phyloP scores from a whole-genome alignment of 1,284 basidiomycete genomes.

The Exobasidium rhododendri region DNA sequence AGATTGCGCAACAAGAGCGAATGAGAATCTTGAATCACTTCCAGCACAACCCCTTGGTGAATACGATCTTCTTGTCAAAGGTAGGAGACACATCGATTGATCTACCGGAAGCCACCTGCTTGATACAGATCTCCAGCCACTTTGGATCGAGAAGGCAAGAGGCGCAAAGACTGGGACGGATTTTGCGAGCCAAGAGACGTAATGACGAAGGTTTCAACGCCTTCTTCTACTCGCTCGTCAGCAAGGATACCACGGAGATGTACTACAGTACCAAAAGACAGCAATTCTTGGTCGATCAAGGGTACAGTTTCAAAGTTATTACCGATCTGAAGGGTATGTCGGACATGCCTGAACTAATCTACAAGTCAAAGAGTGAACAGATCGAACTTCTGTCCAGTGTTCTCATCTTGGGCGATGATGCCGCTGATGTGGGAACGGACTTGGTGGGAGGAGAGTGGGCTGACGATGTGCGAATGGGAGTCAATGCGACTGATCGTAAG shows the following conservation, averaged over 20 bases:
- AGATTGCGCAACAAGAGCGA: conserved; percentile 89
- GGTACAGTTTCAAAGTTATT: conserved; percentile 98
- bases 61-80: conserved; percentile 98
- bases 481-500: conserved; percentile 12
- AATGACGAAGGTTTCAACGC: conserved; percentile 99
- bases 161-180: conserved; percentile 88
- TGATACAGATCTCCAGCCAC: conserved; percentile 99
- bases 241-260: conserved; percentile 99
- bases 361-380: conserved; percentile 84
- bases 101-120: conserved; percentile 95
- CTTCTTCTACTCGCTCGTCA: conserved; percentile 98
- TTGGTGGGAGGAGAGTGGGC: conserved; percentile 60
- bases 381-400: conserved; percentile 89
- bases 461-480: conserved; percentile 26
- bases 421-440: conserved; percentile 82
- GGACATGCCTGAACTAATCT: conserved; percentile 81
- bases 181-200: conserved; percentile 90
- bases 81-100: conserved; percentile 99
- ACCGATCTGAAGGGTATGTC: conserved; percentile 93
- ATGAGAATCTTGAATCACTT: conserved; percentile 93
- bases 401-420: conserved; percentile 83
- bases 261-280: conserved; percentile 98
- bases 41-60: conserved; percentile 87
- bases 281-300: conserved; percentile 97
- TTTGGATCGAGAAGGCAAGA: conserved; percentile 98